phyloP scores from a whole-genome alignment of 2,329 filamentous ascomycete genomes.

The Penicillium decumbens region DNA sequence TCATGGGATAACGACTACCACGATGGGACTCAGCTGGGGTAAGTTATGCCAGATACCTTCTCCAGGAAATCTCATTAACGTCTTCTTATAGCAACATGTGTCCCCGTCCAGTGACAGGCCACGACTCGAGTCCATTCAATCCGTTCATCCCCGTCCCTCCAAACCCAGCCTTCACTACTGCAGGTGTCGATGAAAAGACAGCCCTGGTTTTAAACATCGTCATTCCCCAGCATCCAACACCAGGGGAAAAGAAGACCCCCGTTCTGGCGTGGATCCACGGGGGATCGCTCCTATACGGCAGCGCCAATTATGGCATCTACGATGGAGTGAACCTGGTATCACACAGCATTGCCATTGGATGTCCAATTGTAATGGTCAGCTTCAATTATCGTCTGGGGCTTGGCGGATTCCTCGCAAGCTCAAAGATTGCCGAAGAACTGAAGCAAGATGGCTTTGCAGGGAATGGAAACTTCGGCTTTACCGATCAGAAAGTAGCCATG shows the following conservation, averaged over 20 bases:
- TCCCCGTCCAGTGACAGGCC: constrained; percentile 3
- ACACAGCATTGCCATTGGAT: constrained; percentile 3
- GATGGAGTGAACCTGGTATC: constrained; percentile 11
- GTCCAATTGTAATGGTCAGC: constrained; percentile 4
- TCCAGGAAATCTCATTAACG: background rate
- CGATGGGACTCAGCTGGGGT: constrained; percentile 13
- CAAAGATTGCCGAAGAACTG: constrained; percentile 6
- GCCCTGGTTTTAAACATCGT: constrained; percentile 7
- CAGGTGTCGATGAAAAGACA: constrained; percentile 6
- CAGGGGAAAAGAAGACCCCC: constrained; percentile 1
- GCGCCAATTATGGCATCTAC: constrained; percentile 12
- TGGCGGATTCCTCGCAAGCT: constrained; percentile 8
- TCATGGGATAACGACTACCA: constrained; percentile 9
- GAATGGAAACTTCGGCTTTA: constrained; percentile 13
- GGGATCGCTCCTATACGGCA: constrained; percentile 10
- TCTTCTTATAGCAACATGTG: constrained; percentile 5
- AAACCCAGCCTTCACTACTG: constrained; percentile 8
- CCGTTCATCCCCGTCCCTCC: constrained; percentile 11
- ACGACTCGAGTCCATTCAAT: constrained; percentile 3
- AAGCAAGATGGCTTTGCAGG: constrained; percentile 6
- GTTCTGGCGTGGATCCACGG: constrained; percentile 10
- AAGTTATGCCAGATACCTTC: background rate
- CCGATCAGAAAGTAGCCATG: constrained; percentile 8
- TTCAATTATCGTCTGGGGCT: constrained; percentile 13
- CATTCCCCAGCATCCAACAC: background rate